Conservation (phyloP, 164 flowering plant genomes). For the Echeveria elegans region DNA sequence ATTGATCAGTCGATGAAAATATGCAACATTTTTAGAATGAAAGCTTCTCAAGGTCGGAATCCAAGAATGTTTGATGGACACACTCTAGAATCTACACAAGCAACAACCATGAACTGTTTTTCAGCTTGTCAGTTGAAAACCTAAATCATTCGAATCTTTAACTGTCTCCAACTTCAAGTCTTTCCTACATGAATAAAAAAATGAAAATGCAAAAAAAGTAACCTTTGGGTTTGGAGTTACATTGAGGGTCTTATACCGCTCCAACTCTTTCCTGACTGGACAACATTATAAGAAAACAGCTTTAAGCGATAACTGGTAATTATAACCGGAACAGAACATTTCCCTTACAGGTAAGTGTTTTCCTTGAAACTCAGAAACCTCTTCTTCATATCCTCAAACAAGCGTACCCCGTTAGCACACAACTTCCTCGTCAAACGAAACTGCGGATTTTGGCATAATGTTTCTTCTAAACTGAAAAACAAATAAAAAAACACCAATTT, state of each 20-base stretch:
- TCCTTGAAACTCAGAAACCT: conserved; percentile 6
- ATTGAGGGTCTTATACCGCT: neutral
- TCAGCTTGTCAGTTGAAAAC: conserved; percentile 23
- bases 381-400: neutral
- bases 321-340: neutral
- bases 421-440: neutral
- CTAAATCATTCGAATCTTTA: neutral
- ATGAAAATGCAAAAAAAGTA: neutral
- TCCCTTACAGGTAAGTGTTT: neutral
- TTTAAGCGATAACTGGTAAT: neutral
- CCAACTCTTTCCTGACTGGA: neutral
- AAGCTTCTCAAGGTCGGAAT: conserved; percentile 34
- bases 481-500: neutral
- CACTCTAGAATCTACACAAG: conserved; percentile 33
- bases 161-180: neutral
- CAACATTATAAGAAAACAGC: neutral
- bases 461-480: neutral
- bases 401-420: neutral
- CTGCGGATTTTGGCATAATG: neutral
- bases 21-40: conserved; percentile 29
- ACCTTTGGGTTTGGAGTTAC: neutral
- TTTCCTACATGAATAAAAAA: neutral
- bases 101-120: conserved; percentile 35
- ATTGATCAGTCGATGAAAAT: conserved; percentile 2
- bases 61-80: conserved; percentile 30